Evolutionary conservation across 1,284 basidiomycete genomes (phyloP).

Genomic region (Fomitopsis schrenkii): DNA sequence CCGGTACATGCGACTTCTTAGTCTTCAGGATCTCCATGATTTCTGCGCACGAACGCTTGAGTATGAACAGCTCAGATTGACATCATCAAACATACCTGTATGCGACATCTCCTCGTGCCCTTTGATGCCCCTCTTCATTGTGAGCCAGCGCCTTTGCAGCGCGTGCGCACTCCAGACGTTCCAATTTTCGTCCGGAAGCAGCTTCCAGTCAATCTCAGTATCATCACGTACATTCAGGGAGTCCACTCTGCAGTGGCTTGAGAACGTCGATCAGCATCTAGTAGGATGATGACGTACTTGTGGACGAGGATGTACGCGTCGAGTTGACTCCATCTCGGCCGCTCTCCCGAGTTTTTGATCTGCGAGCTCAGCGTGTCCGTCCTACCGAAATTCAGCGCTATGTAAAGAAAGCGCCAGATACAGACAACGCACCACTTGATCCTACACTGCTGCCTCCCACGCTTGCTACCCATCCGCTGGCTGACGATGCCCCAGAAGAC

Average conservation of each 20-base stretch:
- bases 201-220: constrained; percentile 83
- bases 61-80: constrained; percentile 5
- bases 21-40: constrained; percentile 74
- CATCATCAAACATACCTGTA: constrained; percentile 43
- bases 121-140: constrained; percentile 70
- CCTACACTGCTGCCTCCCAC: constrained; percentile 77
- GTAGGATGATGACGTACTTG: constrained; percentile 46
- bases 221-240: constrained; percentile 72
- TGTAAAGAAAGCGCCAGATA: not conserved
- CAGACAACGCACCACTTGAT: constrained; percentile 65
- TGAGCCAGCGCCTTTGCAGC: constrained; percentile 72
- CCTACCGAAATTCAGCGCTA: constrained; percentile 36
- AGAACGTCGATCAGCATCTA: not conserved
- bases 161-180: constrained; percentile 79
- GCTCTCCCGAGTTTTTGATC: constrained; percentile 63
- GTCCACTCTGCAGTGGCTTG: constrained; percentile 48
- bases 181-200: constrained; percentile 67
- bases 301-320: constrained; percentile 78
- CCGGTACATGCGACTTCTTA: constrained; percentile 60
- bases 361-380: constrained; percentile 69
- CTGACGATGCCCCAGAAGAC: constrained; percentile 80
- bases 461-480: constrained; percentile 66
- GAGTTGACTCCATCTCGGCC: constrained; percentile 67
- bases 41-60: constrained; percentile 38
- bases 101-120: constrained; percentile 76